Conservation (phyloP, 2,329 filamentous ascomycete species). For the Exophiala sideris region DNA sequence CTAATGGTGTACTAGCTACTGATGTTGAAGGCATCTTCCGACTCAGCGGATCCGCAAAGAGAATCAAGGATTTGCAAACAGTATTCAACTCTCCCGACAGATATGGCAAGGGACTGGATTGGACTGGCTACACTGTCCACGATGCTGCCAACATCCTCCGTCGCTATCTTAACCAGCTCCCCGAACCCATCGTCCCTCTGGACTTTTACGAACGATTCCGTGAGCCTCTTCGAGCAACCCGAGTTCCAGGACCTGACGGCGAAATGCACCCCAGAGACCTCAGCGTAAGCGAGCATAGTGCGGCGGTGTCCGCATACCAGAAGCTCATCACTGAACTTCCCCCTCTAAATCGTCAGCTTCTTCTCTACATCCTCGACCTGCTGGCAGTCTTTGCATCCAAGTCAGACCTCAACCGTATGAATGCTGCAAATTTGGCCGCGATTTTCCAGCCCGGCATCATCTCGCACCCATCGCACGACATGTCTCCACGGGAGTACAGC, state of each 20-base stretch:
- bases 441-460: constrained; percentile 98
- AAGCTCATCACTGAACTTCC: constrained; percentile 88
- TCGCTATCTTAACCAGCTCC: constrained; percentile 91
- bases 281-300: constrained; percentile 55
- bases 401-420: constrained; percentile 95
- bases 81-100: constrained; percentile 92
- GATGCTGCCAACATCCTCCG: constrained; percentile 96
- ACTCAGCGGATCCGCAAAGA: constrained; percentile 90
- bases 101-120: constrained; percentile 94
- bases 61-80: constrained; percentile 92
- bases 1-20: constrained; percentile 62
- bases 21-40: constrained; percentile 96
- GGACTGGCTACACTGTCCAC: constrained; percentile 96
- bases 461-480: constrained; percentile 89
- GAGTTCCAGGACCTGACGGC: constrained; percentile 66
- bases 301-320: constrained; percentile 80
- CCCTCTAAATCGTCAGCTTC: constrained; percentile 84
- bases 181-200: constrained; percentile 92
- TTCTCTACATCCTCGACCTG: constrained; percentile 93
- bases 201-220: constrained; percentile 91
- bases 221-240: constrained; percentile 71
- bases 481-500: constrained; percentile 90
- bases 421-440: constrained; percentile 84
- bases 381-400: constrained; percentile 97
- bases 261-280: constrained; percentile 66